Evolutionary conservation across 1,284 basidiomycete genomes (phyloP).

Genomic region (Anthracocystis panici-leucophaei): DNA sequence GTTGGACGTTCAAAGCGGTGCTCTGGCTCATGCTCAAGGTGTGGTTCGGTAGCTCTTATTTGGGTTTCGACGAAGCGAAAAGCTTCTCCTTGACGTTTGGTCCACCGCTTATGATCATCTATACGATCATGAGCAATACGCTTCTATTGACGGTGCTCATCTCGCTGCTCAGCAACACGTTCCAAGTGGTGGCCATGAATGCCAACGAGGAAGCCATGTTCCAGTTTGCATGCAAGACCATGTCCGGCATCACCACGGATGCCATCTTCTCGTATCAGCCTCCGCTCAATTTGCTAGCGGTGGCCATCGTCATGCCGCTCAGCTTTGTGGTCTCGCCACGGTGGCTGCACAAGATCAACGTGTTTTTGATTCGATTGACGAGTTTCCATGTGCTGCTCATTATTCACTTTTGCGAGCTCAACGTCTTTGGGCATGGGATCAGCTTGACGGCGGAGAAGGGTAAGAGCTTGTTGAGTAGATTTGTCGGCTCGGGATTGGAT

Average conservation of each 20-base stretch:
- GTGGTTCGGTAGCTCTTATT: slow-evolving; percentile 71
- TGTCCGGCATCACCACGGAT: slow-evolving; percentile 81
- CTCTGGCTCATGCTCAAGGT: slow-evolving; percentile 90
- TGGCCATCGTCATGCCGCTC: slow-evolving; percentile 53
- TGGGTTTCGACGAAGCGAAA: slow-evolving; percentile 55
- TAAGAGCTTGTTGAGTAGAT: slow-evolving; percentile 27
- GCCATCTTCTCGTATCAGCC: slow-evolving; percentile 92
- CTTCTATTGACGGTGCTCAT: slow-evolving; percentile 77
- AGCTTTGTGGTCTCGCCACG: slow-evolving; percentile 52
- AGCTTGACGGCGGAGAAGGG: slow-evolving; percentile 57
- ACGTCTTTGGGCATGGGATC: slow-evolving; percentile 69
- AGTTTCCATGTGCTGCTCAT: slow-evolving; percentile 85
- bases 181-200: slow-evolving; percentile 89
- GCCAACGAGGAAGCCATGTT: slow-evolving; percentile 94
- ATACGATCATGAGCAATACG: slow-evolving; percentile 75
- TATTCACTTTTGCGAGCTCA: slow-evolving; percentile 86
- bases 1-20: slow-evolving; percentile 74
- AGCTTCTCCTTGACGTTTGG: slow-evolving; percentile 84
- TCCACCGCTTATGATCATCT: slow-evolving; percentile 80
- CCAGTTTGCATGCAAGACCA: slow-evolving; percentile 76
- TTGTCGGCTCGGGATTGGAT: slow-evolving; percentile 32
- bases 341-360: slow-evolving; percentile 75
- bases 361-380: slow-evolving; percentile 75
- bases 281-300: slow-evolving; percentile 74
- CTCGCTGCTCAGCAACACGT: slow-evolving; percentile 91